Percentiles rank a stretch among this genome's conserved stretches.
These are phyloP conservation scores for Phialophora chinensis DNA, from an alignment of 2,329 filamentous ascomycete species.

Conservation along the genomic window DNA sequence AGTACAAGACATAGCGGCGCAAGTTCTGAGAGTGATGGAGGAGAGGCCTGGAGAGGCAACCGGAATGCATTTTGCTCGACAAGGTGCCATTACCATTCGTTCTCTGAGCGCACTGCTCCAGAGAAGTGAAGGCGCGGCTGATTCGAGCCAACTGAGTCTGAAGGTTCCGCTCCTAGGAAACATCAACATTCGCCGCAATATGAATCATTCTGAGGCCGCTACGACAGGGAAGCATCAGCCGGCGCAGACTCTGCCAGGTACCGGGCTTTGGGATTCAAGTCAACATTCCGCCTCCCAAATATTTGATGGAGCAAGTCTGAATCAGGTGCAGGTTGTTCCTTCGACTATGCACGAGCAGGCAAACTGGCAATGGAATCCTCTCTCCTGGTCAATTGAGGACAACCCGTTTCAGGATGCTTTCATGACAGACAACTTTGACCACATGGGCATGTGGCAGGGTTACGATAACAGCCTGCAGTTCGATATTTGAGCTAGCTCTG, in stretches of 20 bases:
- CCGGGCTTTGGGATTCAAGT: conserved; percentile 1
- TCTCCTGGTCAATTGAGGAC: conserved; percentile 30
- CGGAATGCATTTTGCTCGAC: conserved; percentile 20
- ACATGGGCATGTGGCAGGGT: conserved; percentile 19
- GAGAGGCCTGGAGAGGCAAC: conserved; percentile 22
- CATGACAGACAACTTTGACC: conserved; percentile 21
- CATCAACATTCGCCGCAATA: conserved; percentile 26
- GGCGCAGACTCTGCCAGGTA: background rate
- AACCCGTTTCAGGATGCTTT: conserved; percentile 24
- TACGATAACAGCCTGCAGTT: conserved; percentile 9
- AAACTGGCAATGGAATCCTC: conserved; percentile 21
- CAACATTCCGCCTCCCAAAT: background rate
- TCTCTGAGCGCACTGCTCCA: conserved; percentile 28
- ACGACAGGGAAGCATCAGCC: background rate
- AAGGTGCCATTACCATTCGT: conserved; percentile 26
- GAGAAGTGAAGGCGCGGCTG: background rate
- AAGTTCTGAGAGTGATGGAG: conserved; percentile 28
- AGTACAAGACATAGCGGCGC: conserved; percentile 15
- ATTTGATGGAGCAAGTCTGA: background rate
- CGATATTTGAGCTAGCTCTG: background rate
- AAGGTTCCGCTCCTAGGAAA: conserved; percentile 31
- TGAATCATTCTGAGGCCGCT: background rate
- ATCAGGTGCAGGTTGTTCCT: background rate
- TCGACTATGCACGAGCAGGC: conserved; percentile 5
- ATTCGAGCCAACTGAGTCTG: conserved; percentile 18